phyloP scores from a whole-genome alignment of 2,329 filamentous ascomycete genomes.

The Alternaria dauci region DNA sequence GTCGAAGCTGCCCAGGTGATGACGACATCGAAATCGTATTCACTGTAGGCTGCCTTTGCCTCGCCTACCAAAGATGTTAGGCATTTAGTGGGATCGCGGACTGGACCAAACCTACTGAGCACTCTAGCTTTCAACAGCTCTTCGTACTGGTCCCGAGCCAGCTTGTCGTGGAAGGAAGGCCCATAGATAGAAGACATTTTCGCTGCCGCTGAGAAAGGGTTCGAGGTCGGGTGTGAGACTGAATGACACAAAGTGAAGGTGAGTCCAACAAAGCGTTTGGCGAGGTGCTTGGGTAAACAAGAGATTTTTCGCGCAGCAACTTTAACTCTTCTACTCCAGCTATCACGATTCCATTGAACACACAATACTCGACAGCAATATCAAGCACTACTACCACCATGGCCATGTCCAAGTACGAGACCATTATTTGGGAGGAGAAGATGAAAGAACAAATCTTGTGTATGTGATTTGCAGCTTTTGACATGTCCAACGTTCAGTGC shows the following conservation, averaged over 20 bases:
- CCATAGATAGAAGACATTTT: too few species aligned
- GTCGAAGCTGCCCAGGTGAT: too few species aligned
- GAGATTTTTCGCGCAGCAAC: neutral
- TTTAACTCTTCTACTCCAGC: neutral
- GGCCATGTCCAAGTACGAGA: neutral
- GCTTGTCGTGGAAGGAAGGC: too few species aligned
- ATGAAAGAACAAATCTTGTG: neutral
- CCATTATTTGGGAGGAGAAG: neutral
- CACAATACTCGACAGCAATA: neutral
- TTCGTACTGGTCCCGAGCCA: too few species aligned
- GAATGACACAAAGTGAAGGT: neutral
- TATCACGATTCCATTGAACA: fast-evolving
- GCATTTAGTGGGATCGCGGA: too few species aligned
- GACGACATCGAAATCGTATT: too few species aligned
- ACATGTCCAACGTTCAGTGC: fast-evolving
- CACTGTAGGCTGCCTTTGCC: fast-evolving
- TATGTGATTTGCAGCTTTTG: fast-evolving
- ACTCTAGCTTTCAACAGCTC: too few species aligned
- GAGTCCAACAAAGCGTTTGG: neutral
- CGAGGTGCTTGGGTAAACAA: neutral
- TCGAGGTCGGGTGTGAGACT: neutral
- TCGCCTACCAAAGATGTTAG: too few species aligned
- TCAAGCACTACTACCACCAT: fast-evolving
- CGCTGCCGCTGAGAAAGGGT: too few species aligned
- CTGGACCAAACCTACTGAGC: fast-evolving